Conservation (phyloP, 345 rosid genomes). For the Euphorbia pulcherrima region DNA sequence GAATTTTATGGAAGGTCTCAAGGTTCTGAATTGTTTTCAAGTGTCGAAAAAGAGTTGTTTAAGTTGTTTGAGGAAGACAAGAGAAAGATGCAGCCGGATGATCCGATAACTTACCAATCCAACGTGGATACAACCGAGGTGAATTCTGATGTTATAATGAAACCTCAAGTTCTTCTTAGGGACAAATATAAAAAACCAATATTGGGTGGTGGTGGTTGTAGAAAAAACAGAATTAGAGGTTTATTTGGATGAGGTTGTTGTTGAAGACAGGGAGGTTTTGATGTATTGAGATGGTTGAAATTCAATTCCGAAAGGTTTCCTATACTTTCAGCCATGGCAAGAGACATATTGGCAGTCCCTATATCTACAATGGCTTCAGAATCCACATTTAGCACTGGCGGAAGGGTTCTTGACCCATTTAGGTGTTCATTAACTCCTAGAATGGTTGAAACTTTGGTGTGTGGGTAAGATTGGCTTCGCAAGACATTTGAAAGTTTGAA, state of each 20-base stretch:
- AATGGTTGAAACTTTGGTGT: too few relatives aligned
- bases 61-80: background rate
- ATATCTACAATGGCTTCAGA: too few relatives aligned
- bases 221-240: too few relatives aligned
- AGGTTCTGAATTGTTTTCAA: background rate
- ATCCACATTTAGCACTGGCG: background rate
- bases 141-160: too few relatives aligned
- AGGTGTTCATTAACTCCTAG: background rate
- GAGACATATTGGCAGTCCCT: too few relatives aligned
- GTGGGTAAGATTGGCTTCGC: too few relatives aligned
- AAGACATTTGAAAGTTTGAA: too few relatives aligned
- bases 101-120: background rate
- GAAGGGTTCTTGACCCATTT: background rate
- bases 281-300: background rate
- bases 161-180: too few relatives aligned
- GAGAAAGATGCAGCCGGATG: background rate
- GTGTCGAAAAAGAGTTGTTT: background rate
- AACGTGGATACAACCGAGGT: background rate
- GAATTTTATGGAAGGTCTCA: background rate
- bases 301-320: background rate
- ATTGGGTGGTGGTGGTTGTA: too few relatives aligned
- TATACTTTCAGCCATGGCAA: too few relatives aligned
- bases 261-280: background rate
- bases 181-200: too few relatives aligned
- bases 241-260: background rate